These are phyloP conservation scores for Ilex asprella DNA, from an alignment of 257 asterid genomes.

Conservation along the genomic window DNA sequence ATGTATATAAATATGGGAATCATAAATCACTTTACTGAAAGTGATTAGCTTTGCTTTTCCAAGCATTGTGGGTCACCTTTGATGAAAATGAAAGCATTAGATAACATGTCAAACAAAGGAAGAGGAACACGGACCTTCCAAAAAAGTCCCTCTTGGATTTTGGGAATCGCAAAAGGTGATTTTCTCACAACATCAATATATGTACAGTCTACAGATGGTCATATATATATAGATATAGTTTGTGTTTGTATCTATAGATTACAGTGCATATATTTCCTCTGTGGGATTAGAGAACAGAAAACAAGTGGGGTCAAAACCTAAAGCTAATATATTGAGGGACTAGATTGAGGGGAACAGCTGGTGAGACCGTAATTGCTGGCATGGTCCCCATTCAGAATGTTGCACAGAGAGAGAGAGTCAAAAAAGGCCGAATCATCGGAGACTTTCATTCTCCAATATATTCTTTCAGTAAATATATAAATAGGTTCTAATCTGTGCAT, in stretches of 20 bases:
- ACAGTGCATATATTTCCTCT: neutral
- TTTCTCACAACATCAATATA: slow-evolving; percentile 10
- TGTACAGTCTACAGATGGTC: neutral
- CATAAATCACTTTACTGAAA: slow-evolving; percentile 49
- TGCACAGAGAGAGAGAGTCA: slow-evolving; percentile 26
- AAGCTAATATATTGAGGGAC: slow-evolving; percentile 25
- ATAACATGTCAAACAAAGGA: slow-evolving; percentile 20
- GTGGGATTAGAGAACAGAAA: slow-evolving; percentile 10
- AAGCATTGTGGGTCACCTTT: slow-evolving; percentile 28
- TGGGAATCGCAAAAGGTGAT: slow-evolving; percentile 37
- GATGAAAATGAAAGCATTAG: slow-evolving; percentile 35
- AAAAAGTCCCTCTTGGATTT: slow-evolving; percentile 13
- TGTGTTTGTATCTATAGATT: no score
- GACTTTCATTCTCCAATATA: slow-evolving; percentile 67
- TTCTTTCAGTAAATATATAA: no score
- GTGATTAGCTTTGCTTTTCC: slow-evolving; percentile 39
- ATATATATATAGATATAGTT: slow-evolving; percentile 16
- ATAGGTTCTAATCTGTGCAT: no score
- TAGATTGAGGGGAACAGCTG: slow-evolving; percentile 56
- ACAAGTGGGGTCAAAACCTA: slow-evolving; percentile 50
- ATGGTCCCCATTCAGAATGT: slow-evolving; percentile 53
- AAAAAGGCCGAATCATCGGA: slow-evolving; percentile 49
- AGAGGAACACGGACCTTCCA: slow-evolving; percentile 32
- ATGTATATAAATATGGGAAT: slow-evolving; percentile 22
- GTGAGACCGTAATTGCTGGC: slow-evolving; percentile 49